Evolutionary conservation across 2,329 filamentous ascomycete genomes (phyloP).

Genomic region (Cladosporium sp.): DNA sequence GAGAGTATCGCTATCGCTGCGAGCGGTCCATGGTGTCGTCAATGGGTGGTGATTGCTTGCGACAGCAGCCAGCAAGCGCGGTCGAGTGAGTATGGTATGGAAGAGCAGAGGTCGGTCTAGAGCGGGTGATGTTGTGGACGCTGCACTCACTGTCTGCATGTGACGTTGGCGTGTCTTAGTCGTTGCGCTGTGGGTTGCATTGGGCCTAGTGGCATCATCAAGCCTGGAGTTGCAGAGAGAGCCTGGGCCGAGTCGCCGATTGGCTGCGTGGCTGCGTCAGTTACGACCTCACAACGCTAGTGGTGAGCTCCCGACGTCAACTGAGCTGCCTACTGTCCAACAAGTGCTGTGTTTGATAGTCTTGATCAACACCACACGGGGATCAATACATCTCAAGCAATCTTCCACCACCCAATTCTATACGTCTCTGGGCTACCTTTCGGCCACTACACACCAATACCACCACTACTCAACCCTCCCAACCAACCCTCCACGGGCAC

Average conservation of each 20-base stretch:
- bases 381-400: background rate
- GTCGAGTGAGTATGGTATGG: background rate
- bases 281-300: background rate
- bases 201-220: background rate
- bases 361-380: background rate
- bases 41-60: constrained; percentile 6
- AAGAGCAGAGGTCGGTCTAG: background rate
- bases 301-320: constrained; percentile 6
- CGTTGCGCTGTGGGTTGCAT: background rate
- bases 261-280: background rate
- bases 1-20: constrained; percentile 6
- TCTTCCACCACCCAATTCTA: background rate
- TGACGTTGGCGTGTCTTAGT: background rate
- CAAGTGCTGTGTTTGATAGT: background rate
- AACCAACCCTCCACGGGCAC: background rate
- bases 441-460: background rate
- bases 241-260: constrained; percentile 2
- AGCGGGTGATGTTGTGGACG: background rate
- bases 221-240: background rate
- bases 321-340: background rate
- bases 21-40: constrained; percentile 12
- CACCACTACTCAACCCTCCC: background rate
- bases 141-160: background rate
- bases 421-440: background rate
- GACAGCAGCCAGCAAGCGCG: constrained; percentile 2